These are phyloP conservation scores for Blastocladiella britannica DNA, from an alignment of 192 early-diverging fungal genomes.

Conservation along the genomic window DNA sequence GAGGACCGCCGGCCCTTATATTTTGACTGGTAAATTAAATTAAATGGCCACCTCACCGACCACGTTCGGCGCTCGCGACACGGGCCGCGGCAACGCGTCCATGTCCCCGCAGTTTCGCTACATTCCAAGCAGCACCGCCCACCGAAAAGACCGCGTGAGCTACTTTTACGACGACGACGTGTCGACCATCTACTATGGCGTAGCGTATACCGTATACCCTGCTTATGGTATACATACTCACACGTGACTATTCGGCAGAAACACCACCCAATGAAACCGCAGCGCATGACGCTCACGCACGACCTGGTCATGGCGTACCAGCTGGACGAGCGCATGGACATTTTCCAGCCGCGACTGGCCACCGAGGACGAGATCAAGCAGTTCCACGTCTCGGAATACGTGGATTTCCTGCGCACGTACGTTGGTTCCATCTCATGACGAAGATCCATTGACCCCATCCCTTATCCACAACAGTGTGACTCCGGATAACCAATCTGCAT, in stretches of 20 bases:
- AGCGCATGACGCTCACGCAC: constrained; percentile 81
- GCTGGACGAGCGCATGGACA: constrained; percentile 71
- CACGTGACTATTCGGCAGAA: neutral
- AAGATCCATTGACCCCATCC: too few species aligned
- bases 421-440: neutral
- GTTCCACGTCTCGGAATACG: constrained; percentile 95
- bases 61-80: too few species aligned
- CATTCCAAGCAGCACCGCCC: too few species aligned
- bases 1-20: too few species aligned
- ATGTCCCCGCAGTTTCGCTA: too few species aligned
- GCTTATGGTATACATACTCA: neutral
- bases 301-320: constrained; percentile 84
- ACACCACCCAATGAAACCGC: constrained; percentile 71
- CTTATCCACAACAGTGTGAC: constrained; percentile 39
- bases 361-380: constrained; percentile 77
- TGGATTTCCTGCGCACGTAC: constrained; percentile 56
- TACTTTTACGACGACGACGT: neutral
- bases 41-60: too few species aligned
- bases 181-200: neutral
- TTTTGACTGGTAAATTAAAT: too few species aligned
- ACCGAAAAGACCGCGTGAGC: neutral
- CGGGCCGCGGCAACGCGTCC: too few species aligned
- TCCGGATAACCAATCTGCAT: constrained; percentile 32
- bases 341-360: constrained; percentile 62
- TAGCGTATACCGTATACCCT: neutral